Conservation (phyloP, 495 filamentous ascomycete genomes). For the Xylaria grammica region DNA sequence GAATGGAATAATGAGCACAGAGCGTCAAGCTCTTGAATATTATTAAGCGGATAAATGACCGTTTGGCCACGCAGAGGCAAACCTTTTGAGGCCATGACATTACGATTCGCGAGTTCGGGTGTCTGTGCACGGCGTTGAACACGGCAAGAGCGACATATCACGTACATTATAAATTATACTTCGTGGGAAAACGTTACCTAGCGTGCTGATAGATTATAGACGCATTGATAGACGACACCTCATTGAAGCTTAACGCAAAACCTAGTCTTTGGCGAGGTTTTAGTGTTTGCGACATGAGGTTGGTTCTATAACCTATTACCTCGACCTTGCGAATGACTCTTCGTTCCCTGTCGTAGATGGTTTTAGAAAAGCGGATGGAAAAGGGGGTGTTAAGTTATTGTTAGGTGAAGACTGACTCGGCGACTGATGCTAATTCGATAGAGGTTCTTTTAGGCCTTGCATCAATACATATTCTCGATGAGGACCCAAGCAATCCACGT, state of each 20-base stretch:
- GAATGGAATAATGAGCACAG: slow-evolving; percentile 52
- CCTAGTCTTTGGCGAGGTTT: neutral
- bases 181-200: neutral
- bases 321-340: neutral
- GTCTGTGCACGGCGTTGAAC: neutral
- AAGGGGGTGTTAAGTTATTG: too few relatives aligned
- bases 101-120: neutral
- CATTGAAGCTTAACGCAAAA: neutral
- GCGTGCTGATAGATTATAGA: neutral
- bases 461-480: neutral
- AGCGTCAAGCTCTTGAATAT: neutral
- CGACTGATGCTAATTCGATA: neutral
- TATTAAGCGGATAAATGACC: neutral
- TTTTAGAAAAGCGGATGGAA: neutral
- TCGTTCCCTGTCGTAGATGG: neutral
- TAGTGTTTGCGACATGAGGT: neutral
- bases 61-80: neutral
- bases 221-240: neutral
- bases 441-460: too few relatives aligned
- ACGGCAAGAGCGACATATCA: neutral
- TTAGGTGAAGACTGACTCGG: neutral
- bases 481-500: neutral
- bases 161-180: neutral
- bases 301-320: neutral
- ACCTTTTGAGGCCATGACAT: neutral